phyloP scores from a whole-genome alignment of 768 basidiomycete species.

The Leccinum subtestaceum region DNA sequence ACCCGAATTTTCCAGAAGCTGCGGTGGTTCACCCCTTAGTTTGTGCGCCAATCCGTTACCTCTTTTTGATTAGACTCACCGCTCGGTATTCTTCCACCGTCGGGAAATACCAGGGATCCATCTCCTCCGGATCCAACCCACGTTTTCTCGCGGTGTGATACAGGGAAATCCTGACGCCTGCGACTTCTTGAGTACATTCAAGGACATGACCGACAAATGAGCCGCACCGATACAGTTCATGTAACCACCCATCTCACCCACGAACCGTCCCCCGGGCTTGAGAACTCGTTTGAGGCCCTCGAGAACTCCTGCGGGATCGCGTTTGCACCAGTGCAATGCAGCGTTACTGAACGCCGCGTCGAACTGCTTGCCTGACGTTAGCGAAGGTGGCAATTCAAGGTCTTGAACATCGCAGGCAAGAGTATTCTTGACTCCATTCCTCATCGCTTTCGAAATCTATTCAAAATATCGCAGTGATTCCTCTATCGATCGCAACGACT shows the following conservation, averaged over 20 bases:
- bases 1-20: constrained; percentile 57
- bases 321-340: constrained; percentile 83
- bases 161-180: constrained; percentile 61
- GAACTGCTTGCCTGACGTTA: constrained; percentile 40
- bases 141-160: constrained; percentile 48
- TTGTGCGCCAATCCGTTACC: constrained; percentile 1
- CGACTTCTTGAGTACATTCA: constrained; percentile 3
- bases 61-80: constrained; percentile 33
- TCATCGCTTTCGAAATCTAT: constrained; percentile 53
- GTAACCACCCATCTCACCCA: constrained; percentile 76
- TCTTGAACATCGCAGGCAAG: constrained; percentile 56
- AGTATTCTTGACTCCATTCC: constrained; percentile 43
- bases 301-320: constrained; percentile 63
- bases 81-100: constrained; percentile 61
- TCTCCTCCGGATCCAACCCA: constrained; percentile 53
- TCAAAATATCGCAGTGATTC: background rate
- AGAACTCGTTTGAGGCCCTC: constrained; percentile 56
- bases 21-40: background rate
- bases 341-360: constrained; percentile 83
- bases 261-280: constrained; percentile 68
- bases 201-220: background rate
- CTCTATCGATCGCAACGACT: constrained; percentile 13
- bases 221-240: constrained; percentile 63
- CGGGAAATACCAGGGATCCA: constrained; percentile 89
- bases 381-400: constrained; percentile 35